phyloP scores from a whole-genome alignment of 2,329 filamentous ascomycete genomes.

The Cylindrodendrum hubeiense region DNA sequence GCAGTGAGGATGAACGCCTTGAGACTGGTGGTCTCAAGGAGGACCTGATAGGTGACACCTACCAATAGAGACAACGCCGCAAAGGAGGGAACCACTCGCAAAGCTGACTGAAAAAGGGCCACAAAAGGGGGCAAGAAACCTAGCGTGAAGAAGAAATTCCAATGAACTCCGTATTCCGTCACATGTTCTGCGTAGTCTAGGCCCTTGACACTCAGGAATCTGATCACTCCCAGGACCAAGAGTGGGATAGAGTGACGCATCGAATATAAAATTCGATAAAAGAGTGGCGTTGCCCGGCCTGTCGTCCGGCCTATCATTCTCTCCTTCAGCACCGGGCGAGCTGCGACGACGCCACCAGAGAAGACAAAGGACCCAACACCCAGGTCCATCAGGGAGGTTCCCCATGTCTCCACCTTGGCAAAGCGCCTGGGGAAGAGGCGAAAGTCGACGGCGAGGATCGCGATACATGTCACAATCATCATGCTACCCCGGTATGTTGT shows the following conservation, averaged over 20 bases:
- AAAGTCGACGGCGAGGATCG: constrained; percentile 98
- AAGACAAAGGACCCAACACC: constrained; percentile 99
- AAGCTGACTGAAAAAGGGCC: constrained; percentile 81
- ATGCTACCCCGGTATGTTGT: constrained; percentile 92
- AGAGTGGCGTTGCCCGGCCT: constrained; percentile 62
- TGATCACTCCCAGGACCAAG: constrained; percentile 81
- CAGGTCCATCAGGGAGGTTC: constrained; percentile 98
- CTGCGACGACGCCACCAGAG: constrained; percentile 90
- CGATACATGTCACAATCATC: constrained; percentile 89
- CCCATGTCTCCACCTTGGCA: constrained; percentile 99
- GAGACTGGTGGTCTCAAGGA: constrained; percentile 81
- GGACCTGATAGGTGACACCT: constrained; percentile 77
- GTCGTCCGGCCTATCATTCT: constrained; percentile 64
- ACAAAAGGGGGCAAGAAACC: constrained; percentile 90
- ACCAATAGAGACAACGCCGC: constrained; percentile 79
- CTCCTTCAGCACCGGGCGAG: constrained; percentile 82
- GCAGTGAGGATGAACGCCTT: constrained; percentile 87
- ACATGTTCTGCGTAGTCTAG: constrained; percentile 98
- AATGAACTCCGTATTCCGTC: constrained; percentile 97
- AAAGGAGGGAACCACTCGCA: constrained; percentile 80
- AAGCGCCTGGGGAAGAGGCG: constrained; percentile 92
- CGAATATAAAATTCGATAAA: constrained; percentile 72
- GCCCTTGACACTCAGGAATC: constrained; percentile 91
- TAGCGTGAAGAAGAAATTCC: constrained; percentile 99
- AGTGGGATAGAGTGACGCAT: constrained; percentile 87